Evolutionary conservation across 306 rosid species (phyloP), one percentile per base, ranked within the genome.

Genomic region (Rosa lucieae): DNA sequence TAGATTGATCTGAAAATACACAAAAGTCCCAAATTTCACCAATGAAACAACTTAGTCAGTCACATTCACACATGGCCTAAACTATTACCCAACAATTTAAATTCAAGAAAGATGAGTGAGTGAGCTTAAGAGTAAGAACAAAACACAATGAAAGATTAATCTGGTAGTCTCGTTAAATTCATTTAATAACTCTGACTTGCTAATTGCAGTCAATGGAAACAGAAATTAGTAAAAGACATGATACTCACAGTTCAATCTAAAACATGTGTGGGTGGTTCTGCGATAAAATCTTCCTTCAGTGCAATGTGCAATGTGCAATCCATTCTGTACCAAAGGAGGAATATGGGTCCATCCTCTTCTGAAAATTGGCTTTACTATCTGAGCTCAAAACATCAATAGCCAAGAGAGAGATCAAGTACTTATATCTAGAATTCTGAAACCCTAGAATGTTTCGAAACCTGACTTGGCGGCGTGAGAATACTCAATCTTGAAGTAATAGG

Each of bases 261-360:
- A 66, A 76, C 79, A 75, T 94, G 87, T n/a, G 88, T 63, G 47
- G 93, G 95, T 58, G 56, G 76, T 72, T 77, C 90, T 52, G 84
- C 89, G 29, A 94, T 79, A 66, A 86, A 92, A 81, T 89, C 89
- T 86, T 94, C 97, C 79, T 75, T 67, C 86, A 26, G 29, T 26
- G 29, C 29, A 26, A 26, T 75, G 85, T 10, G 90, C 81, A 77
- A 85, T 74, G n/a, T n/a, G n/a, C n/a, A n/a, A n/a, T 63, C 97
- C 97, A 80, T 94, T 94, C 79, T 20, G 18, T 29, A 11, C 68
- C 15, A 70, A 26, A 48, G 18, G 11, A 29, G 47, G 52, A n/a
- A 70, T 14, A 44, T 70, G 74, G 47, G 5, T 70, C 3, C 18
- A 5, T 26, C 56, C 46, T 26, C 74, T 46, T 21, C 55, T 12